Base-by-base conservation (phyloP, 176 grass and related monocot species). In the Musa beccarii region DNA sequence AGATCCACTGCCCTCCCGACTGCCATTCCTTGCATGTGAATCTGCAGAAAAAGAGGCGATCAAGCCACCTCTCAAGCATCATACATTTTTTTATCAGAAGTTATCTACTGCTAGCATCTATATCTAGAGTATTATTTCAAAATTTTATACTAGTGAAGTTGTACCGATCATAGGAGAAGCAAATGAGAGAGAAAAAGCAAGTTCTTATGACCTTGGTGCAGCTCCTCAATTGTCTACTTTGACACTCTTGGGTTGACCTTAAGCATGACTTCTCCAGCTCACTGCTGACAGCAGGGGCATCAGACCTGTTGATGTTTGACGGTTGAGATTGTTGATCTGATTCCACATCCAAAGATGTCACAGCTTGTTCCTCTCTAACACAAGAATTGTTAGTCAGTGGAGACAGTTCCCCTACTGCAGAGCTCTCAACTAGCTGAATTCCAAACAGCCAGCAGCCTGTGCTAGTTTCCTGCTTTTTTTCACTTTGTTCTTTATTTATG, bases 21-120 rank as follows among this genome's bases (percentile, higher is more conserved):
- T 1, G 93, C 93, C 78, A 90, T 90, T 77, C 93, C 93, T 63
- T 90, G 88, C 93, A 97, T 90, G 80, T 92, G 89, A 49, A 97
- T 88, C 93, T 97, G 79, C n/a, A 75, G 3, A 15, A 29, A 59
- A 78, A 68, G 53, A 85, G 79, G 68, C 81, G 73, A 73, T 74
- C 54, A 68, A 68, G 11, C 66, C 11, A 68, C 14, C 57, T 49
- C 22, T 11, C 20, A 75, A 68, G 34, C 3, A n/a, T 17, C n/a
- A 61, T 61, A n/a, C 1, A 19, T 61, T 61, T 5, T n/a, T 17
- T 57, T 57, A 4, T 5, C 14, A 1, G 16, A 57, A 17, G 3
- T 16, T 16, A 17, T 57, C 55, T 57, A 17, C 55, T 2, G 17
- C 3, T 19, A 34, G 74, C 76, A 79, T 61, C 2, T 52, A 74